Percentiles rank a stretch among this genome's conserved stretches.
These are phyloP conservation scores for Halophytophthora batemanensis DNA, from an alignment of 352 stramenopile genomes.

Conservation along the genomic window DNA sequence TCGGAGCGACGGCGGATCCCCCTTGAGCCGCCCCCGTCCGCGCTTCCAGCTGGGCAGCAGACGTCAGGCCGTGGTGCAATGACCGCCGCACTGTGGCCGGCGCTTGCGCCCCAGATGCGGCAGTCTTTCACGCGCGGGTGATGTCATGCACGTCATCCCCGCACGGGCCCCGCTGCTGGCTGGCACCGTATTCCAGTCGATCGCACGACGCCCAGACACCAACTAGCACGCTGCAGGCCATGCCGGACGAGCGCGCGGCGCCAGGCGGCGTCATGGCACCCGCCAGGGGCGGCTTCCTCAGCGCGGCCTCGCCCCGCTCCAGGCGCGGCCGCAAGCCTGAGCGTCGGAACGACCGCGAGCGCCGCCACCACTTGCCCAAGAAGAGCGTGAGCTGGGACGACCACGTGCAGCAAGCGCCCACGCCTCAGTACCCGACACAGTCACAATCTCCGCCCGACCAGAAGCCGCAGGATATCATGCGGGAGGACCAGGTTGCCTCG, in stretches of 20 bases:
- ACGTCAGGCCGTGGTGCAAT: background rate
- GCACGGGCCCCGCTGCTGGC: background rate
- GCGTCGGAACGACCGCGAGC: slow-evolving; percentile 12
- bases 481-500: background rate
- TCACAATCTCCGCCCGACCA: slow-evolving; percentile 15
- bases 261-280: too few relatives aligned
- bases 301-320: background rate
- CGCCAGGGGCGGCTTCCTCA: too few relatives aligned
- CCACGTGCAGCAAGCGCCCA: slow-evolving; percentile 4
- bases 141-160: background rate
- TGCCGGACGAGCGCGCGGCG: too few relatives aligned
- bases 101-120: background rate
- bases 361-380: slow-evolving; percentile 3
- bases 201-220: too few relatives aligned
- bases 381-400: slow-evolving; percentile 18
- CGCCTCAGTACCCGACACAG: background rate
- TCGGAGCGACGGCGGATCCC: background rate
- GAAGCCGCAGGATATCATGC: slow-evolving; percentile 1
- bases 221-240: too few relatives aligned
- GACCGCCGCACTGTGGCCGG: background rate
- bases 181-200: background rate
- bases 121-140: background rate
- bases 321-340: slow-evolving; percentile 18
- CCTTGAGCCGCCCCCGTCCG: background rate
- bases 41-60: background rate